These are phyloP conservation scores for Euphorbia schlechtendalii DNA, from an alignment of 441 rosid genomes.

Conservation along the genomic window DNA sequence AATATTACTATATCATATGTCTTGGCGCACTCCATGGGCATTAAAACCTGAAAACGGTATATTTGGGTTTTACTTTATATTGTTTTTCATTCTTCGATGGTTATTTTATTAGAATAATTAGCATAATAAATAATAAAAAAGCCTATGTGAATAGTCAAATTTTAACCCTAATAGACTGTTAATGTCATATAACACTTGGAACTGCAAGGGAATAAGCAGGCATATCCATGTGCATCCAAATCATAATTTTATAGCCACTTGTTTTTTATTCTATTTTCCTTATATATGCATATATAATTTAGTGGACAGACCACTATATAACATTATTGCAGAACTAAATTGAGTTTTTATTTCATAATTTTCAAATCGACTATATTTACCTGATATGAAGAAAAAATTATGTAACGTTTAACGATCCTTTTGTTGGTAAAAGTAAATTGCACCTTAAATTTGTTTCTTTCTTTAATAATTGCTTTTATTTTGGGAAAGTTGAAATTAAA, in stretches of 20 bases:
- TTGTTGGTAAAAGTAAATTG: too few relatives aligned
- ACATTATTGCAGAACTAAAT: neutral
- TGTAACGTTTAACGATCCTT: too few relatives aligned
- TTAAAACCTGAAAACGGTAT: too few relatives aligned
- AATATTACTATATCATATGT: too few relatives aligned
- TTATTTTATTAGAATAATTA: neutral
- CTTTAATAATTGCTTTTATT: too few relatives aligned
- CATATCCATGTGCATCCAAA: conserved; percentile 21
- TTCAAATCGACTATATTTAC: too few relatives aligned
- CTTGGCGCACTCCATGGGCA: too few relatives aligned
- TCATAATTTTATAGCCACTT: conserved; percentile 2
- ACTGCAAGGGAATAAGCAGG: conserved; percentile 16
- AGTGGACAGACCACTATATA: conserved; percentile 22
- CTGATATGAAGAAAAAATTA: too few relatives aligned
- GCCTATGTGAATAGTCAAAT: neutral
- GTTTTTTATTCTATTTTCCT: neutral
- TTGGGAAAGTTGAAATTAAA: too few relatives aligned
- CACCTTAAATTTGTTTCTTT: too few relatives aligned
- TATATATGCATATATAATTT: neutral
- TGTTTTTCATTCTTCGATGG: neutral
- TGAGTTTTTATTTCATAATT: too few relatives aligned
- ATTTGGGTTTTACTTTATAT: too few relatives aligned
- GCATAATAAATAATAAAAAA: neutral
- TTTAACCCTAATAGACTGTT: conserved; percentile 2
- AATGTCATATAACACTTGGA: neutral